These are phyloP conservation scores for Penicillium turbatum DNA, from an alignment of 495 filamentous ascomycete genomes.

Conservation along the genomic window DNA sequence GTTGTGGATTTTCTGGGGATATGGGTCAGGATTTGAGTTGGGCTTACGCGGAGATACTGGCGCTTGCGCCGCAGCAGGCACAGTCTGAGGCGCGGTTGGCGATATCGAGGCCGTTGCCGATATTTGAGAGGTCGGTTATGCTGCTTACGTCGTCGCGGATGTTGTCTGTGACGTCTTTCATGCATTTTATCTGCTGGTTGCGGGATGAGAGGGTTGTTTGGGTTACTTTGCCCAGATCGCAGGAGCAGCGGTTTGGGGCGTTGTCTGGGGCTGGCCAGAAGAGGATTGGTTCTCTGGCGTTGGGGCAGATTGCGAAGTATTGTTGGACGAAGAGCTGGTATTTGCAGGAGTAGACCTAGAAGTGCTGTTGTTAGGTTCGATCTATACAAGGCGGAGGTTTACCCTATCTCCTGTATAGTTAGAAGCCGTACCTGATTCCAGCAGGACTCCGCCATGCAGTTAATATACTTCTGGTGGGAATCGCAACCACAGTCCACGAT, in stretches of 20 bases:
- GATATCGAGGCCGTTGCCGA: constrained; percentile 17
- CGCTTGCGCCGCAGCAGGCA: constrained; percentile 28
- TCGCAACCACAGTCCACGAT: constrained; percentile 26
- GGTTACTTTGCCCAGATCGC: constrained; percentile 28
- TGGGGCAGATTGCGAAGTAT: constrained; percentile 30
- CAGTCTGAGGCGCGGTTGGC: constrained; percentile 19
- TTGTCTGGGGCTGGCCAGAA: constrained; percentile 33
- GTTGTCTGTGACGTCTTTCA: constrained; percentile 19
- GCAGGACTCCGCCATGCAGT: constrained; percentile 30
- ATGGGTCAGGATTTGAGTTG: too few species aligned
- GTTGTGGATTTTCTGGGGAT: background rate
- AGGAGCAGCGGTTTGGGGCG: constrained; percentile 32
- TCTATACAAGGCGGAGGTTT: too few species aligned
- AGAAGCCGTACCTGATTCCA: constrained; percentile 27
- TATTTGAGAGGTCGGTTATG: constrained; percentile 12
- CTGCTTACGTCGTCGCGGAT: constrained; percentile 9
- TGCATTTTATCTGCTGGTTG: constrained; percentile 21
- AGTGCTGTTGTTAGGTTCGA: background rate
- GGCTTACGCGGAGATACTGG: constrained; percentile 28
- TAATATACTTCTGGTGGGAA: constrained; percentile 30
- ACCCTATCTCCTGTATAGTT: too few species aligned
- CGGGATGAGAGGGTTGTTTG: constrained; percentile 20
- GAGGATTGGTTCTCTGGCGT: constrained; percentile 26
- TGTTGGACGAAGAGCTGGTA: constrained; percentile 34
- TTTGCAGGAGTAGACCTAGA: constrained; percentile 32